These are phyloP conservation scores for Trichoderma simmonsii DNA, from an alignment of 2,329 filamentous ascomycete species.

Conservation along the genomic window DNA sequence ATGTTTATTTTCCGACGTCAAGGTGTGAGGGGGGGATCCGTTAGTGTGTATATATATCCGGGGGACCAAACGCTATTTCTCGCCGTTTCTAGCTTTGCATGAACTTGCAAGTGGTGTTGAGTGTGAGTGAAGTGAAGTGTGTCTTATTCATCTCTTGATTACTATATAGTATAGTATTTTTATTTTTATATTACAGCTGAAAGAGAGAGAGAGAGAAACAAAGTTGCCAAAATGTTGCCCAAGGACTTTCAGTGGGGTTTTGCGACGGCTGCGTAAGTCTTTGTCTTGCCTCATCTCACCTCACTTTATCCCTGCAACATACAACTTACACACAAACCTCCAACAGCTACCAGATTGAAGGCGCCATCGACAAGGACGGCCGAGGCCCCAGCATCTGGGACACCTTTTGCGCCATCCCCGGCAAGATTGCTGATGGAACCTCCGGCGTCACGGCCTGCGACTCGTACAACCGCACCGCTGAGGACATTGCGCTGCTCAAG, in stretches of 20 bases:
- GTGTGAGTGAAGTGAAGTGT: background rate
- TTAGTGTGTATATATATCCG: slow-evolving; percentile 1
- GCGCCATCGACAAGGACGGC: slow-evolving; percentile 69
- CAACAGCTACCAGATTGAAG: slow-evolving; percentile 81
- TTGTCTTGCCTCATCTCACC: background rate
- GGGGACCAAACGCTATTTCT: background rate
- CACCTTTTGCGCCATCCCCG: slow-evolving; percentile 75
- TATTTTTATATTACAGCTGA: background rate
- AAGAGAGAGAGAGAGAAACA: background rate
- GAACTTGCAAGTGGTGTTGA: background rate
- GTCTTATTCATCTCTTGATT: background rate
- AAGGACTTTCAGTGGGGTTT: slow-evolving; percentile 76
- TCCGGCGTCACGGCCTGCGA: slow-evolving; percentile 79
- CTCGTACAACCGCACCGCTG: slow-evolving; percentile 74
- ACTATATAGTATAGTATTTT: background rate
- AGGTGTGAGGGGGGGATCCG: background rate
- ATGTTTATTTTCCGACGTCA: slow-evolving; percentile 13
- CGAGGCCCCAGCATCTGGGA: slow-evolving; percentile 86
- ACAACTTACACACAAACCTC: background rate
- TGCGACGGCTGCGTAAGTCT: slow-evolving; percentile 67
- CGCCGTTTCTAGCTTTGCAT: background rate
- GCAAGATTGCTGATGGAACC: slow-evolving; percentile 77
- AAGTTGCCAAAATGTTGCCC: slow-evolving; percentile 51
- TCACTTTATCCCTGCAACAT: background rate
- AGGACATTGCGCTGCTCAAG: slow-evolving; percentile 77